Percentiles rank a stretch among this genome's conserved stretches.
These are phyloP conservation scores for Dryas drummondii DNA, from an alignment of 306 rosid genomes.

Conservation along the genomic window DNA sequence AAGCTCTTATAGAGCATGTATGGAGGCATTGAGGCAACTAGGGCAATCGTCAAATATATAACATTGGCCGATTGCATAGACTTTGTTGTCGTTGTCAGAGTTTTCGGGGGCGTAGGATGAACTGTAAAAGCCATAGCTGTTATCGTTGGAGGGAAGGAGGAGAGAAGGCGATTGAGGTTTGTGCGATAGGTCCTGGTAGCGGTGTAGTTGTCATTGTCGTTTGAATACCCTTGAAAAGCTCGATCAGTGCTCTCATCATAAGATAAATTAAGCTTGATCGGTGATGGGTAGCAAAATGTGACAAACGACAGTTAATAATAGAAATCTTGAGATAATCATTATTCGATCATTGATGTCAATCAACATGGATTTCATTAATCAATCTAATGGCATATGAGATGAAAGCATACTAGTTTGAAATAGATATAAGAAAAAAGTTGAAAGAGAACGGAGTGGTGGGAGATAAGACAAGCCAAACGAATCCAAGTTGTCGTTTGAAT, in stretches of 20 bases:
- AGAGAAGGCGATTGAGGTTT: conserved; percentile 48
- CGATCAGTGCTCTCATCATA: neutral
- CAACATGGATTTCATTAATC: no score
- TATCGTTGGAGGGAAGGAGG: conserved; percentile 32
- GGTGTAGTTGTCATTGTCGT: conserved; percentile 44
- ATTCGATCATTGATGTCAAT: neutral
- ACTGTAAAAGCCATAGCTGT: conserved; percentile 37
- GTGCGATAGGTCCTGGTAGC: conserved; percentile 35
- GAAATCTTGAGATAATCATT: conserved; percentile 21
- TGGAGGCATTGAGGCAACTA: conserved; percentile 42
- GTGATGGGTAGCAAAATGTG: conserved; percentile 11
- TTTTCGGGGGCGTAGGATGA: conserved; percentile 37
- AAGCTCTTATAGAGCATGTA: conserved; percentile 11
- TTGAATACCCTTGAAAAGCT: neutral
- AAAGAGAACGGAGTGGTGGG: no score
- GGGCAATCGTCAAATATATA: conserved; percentile 36
- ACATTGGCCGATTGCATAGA: conserved; percentile 41
- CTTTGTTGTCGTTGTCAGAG: conserved; percentile 21
- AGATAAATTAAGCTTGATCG: conserved; percentile 7
- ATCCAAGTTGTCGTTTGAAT: no score
- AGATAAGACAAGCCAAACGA: no score
- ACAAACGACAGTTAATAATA: conserved; percentile 1
- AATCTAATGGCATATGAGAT: no score
- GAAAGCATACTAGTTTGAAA: no score
- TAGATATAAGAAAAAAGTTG: no score